Evolutionary conservation across 2,329 filamentous ascomycete genomes (phyloP).

Genomic region (Talaromyces pinophilus): DNA sequence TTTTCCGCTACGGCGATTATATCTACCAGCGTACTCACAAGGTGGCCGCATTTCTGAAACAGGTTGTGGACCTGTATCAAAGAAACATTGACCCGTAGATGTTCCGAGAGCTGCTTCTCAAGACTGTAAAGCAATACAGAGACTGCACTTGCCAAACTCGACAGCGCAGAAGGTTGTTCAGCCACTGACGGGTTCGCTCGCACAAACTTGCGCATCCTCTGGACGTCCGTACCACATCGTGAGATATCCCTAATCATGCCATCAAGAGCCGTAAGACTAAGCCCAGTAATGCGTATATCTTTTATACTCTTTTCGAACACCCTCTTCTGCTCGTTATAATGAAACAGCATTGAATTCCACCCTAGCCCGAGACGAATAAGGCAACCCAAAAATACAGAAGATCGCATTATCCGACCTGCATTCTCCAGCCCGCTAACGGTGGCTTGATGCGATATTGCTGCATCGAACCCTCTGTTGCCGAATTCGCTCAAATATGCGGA

Average conservation of each 20-base stretch:
- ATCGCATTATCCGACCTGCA: conserved; percentile 36
- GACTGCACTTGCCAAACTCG: conserved; percentile 38
- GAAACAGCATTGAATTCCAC: conserved; percentile 48
- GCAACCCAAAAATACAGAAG: conserved; percentile 43
- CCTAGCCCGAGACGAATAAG: conserved; percentile 46
- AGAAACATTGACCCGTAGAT: conserved; percentile 33
- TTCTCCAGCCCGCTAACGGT: conserved; percentile 27
- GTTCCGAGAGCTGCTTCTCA: conserved; percentile 37
- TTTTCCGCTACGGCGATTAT: conserved; percentile 51
- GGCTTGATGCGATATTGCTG: conserved; percentile 35
- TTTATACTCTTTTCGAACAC: conserved; percentile 46
- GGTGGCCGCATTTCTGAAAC: conserved; percentile 42
- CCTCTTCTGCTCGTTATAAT: conserved; percentile 38
- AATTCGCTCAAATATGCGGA: conserved; percentile 50
- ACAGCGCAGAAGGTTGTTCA: conserved; percentile 35
- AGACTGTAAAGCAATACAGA: conserved; percentile 41
- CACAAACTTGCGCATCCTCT: conserved; percentile 40
- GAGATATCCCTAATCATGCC: conserved; percentile 35
- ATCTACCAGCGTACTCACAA: conserved; percentile 39
- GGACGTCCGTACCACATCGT: conserved; percentile 42
- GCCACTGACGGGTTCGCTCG: conserved; percentile 31
- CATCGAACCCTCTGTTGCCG: conserved; percentile 43
- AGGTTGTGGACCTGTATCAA: conserved; percentile 41
- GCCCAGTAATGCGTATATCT: conserved; percentile 53
- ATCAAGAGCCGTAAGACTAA: conserved; percentile 48